A percentile compares a stretch with the other conserved stretches of the same genome.
Evolutionary conservation across 208 protist genomes (phyloP).

Genomic region (Leishmania martiniquensis): DNA sequence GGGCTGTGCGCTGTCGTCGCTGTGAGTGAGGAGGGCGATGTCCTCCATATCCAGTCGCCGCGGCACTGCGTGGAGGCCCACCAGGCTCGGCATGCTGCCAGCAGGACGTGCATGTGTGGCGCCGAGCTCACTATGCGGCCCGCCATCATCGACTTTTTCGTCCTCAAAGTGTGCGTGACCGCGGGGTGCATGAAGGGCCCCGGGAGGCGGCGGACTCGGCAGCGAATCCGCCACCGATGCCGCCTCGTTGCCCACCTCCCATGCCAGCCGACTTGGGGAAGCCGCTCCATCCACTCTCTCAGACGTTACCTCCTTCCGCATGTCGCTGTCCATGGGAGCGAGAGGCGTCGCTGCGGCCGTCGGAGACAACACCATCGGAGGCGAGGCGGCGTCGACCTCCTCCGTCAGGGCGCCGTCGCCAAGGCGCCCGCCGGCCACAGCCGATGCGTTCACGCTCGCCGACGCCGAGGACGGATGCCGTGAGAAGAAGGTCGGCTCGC

Average conservation of each 20-base stretch:
- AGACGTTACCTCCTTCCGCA: background rate
- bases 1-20: background rate
- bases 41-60: constrained; percentile 23
- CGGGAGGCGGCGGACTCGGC: background rate
- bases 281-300: background rate
- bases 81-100: constrained; percentile 17
- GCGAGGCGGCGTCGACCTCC: background rate
- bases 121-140: background rate
- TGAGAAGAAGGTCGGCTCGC: constrained; percentile 1
- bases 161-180: background rate
- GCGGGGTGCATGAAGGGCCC: background rate
- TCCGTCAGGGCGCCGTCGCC: background rate
- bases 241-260: background rate
- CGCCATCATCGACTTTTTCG: background rate
- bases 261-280: background rate
- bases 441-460: background rate
- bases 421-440: background rate
- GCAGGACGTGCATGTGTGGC: constrained; percentile 3
- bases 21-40: background rate
- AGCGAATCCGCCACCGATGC: background rate
- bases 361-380: background rate
- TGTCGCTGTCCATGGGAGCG: background rate
- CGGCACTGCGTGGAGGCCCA: constrained; percentile 2
- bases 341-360: constrained; percentile 4
- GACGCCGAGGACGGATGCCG: constrained; percentile 13